phyloP scores from a whole-genome alignment of 768 basidiomycete species.

The Astraeus odoratus region DNA sequence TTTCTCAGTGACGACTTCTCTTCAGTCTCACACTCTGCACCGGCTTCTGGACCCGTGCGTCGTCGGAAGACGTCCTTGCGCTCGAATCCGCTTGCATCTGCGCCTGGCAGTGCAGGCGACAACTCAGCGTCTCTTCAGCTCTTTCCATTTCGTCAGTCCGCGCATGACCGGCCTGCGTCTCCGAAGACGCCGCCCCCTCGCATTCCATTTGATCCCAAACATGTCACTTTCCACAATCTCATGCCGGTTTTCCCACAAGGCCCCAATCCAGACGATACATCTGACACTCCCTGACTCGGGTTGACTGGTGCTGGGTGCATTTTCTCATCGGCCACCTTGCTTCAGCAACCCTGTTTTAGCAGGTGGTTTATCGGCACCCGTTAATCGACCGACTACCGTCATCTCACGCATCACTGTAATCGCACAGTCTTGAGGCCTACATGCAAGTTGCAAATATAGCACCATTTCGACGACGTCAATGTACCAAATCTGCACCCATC shows the following conservation, averaged over 20 bases:
- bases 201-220: conserved; percentile 39
- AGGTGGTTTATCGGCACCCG: conserved; percentile 19
- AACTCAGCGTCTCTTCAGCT: conserved; percentile 14
- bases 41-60: conserved; percentile 48
- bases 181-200: conserved; percentile 30
- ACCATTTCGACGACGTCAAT: conserved; percentile 21
- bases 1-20: conserved; percentile 23
- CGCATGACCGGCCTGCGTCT: conserved; percentile 9
- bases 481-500: conserved; percentile 20
- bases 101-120: conserved; percentile 10
- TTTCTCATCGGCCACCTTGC: conserved; percentile 3
- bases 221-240: conserved; percentile 49
- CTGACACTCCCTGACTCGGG: conserved; percentile 7
- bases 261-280: conserved; percentile 8
- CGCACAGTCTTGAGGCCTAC: conserved; percentile 10
- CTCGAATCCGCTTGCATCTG: conserved; percentile 37
- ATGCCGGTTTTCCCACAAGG: conserved; percentile 49
- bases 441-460: conserved; percentile 16
- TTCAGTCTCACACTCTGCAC: conserved; percentile 15
- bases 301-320: conserved; percentile 4
- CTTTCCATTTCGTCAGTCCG: conserved; percentile 25
- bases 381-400: conserved; percentile 22
- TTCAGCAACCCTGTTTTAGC: conserved; percentile 8
- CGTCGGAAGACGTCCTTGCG: conserved; percentile 49
- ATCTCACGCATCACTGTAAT: conserved; percentile 26